Evolutionary conservation across 202 grass and related monocot species (phyloP).

Genomic region (Hordeum pubiflorum): DNA sequence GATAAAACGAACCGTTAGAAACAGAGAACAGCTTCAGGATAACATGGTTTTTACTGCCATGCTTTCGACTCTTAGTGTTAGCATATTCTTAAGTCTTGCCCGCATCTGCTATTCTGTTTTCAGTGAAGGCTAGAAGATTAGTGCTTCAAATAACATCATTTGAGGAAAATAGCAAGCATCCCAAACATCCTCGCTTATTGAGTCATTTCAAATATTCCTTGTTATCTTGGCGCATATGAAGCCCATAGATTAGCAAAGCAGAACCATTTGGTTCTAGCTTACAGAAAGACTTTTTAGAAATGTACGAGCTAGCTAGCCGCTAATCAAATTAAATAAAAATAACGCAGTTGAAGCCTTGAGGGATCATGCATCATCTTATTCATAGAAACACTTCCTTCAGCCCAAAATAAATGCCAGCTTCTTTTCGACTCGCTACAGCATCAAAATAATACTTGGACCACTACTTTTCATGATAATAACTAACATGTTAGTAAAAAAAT

Average conservation of each 20-base stretch:
- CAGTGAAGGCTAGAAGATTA: background rate
- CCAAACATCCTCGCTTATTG: background rate
- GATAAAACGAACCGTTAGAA: background rate
- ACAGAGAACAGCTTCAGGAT: background rate
- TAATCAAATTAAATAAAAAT: no score
- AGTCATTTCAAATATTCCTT: background rate
- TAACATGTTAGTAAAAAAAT: background rate
- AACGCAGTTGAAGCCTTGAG: no score
- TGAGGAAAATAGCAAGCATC: background rate
- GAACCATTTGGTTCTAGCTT: background rate
- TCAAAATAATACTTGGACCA: background rate
- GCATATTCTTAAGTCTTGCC: background rate
- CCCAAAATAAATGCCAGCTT: no score
- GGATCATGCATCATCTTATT: no score
- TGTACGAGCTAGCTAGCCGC: background rate
- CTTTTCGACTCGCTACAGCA: background rate
- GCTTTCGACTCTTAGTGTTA: background rate
- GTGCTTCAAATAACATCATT: background rate
- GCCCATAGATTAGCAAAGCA: background rate
- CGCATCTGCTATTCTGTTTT: background rate
- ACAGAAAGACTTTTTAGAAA: background rate
- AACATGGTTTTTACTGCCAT: background rate
- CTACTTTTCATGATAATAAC: background rate
- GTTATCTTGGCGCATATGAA: background rate
- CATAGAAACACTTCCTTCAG: no score